Percentiles rank a stretch among this genome's conserved stretches.
phyloP scores from a whole-genome alignment of 805 yeast genomes.

The Lipomyces anomalus region DNA sequence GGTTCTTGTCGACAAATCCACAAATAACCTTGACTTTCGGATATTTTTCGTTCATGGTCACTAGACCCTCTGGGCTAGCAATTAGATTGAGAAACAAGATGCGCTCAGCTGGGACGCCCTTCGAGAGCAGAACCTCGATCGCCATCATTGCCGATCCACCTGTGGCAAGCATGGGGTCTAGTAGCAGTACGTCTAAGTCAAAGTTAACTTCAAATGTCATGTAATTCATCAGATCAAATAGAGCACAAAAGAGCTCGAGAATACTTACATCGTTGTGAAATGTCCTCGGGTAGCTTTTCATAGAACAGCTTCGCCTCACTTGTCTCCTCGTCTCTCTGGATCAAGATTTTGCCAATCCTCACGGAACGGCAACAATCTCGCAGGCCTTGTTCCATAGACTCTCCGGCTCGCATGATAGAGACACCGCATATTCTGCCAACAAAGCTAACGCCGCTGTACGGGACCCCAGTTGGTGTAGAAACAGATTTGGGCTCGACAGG shows the following conservation, averaged over 20 bases:
- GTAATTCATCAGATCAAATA: neutral
- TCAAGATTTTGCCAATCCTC: constrained; percentile 90
- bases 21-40: constrained; percentile 87
- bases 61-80: constrained; percentile 92
- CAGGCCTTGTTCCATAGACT: constrained; percentile 96
- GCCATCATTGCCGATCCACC: constrained; percentile 99
- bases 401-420: constrained; percentile 97
- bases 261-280: constrained; percentile 56
- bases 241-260: neutral
- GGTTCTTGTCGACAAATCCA: constrained; percentile 83
- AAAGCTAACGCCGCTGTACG: constrained; percentile 71
- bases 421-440: constrained; percentile 96
- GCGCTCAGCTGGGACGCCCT: constrained; percentile 84
- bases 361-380: constrained; percentile 97
- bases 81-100: constrained; percentile 85
- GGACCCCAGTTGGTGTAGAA: constrained; percentile 69
- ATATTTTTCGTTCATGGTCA: constrained; percentile 65
- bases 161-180: constrained; percentile 98
- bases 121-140: constrained; percentile 74
- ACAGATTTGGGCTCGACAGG: constrained; percentile 73
- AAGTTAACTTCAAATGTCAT: neutral
- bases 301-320: constrained; percentile 87
- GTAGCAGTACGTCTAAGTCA: constrained; percentile 56
- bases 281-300: constrained; percentile 91
- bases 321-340: constrained; percentile 97